These are phyloP conservation scores for Talaromyces sp. DNA, from an alignment of 2,329 filamentous ascomycete species.

Conservation along the genomic window DNA sequence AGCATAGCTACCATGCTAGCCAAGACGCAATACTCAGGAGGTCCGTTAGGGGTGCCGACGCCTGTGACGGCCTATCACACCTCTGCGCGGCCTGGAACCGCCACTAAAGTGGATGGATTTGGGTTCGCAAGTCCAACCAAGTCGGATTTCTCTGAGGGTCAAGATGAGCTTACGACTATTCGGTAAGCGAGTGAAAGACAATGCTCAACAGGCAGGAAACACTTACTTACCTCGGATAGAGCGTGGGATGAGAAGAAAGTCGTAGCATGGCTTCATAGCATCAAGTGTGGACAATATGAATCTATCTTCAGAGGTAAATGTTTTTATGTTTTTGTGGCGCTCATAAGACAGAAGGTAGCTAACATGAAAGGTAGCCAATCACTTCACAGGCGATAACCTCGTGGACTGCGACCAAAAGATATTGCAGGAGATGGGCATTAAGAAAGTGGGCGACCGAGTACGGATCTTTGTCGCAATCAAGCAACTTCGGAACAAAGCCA, in stretches of 20 bases:
- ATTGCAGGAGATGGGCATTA: conserved; percentile 96
- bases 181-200: conserved; percentile 53
- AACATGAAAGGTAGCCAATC: conserved; percentile 62
- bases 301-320: conserved; percentile 76
- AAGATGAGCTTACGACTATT: conserved; percentile 72
- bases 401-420: conserved; percentile 97
- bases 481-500: conserved; percentile 75
- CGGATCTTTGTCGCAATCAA: conserved; percentile 86
- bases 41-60: conserved; percentile 37
- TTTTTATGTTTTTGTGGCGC: conserved; percentile 1
- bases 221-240: conserved; percentile 40
- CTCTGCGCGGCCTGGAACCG: conserved; percentile 31
- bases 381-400: conserved; percentile 96
- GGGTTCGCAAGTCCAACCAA: conserved; percentile 80
- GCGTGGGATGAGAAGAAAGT: conserved; percentile 90
- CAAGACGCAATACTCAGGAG: conserved; percentile 43
- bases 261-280: conserved; percentile 83
- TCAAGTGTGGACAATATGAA: conserved; percentile 94
- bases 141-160: conserved; percentile 82
- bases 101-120: conserved; percentile 36
- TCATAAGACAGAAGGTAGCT: conserved; percentile 20
- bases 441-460: conserved; percentile 95
- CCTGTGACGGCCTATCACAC: conserved; percentile 37
- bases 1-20: conserved; percentile 38
- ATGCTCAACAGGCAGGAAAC: not conserved